phyloP scores from a whole-genome alignment of 2,329 filamentous ascomycete species.

The Colletotrichum lupini region DNA sequence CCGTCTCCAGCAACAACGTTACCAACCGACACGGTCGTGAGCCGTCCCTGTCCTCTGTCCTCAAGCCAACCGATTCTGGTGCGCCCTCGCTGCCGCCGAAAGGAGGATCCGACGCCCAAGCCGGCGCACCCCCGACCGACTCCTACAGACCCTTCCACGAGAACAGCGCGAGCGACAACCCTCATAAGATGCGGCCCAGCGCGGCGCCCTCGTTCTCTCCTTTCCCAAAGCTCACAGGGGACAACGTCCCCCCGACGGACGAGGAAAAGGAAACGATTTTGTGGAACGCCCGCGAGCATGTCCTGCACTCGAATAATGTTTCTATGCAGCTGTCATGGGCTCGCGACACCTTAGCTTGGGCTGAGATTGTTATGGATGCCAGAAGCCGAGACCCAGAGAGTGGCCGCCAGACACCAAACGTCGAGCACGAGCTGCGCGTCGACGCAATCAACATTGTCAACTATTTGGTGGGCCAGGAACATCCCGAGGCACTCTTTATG shows the following conservation, averaged over 20 bases:
- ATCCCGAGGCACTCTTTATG: slow-evolving; percentile 95
- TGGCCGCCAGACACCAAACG: slow-evolving; percentile 76
- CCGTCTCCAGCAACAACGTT: slow-evolving; percentile 39
- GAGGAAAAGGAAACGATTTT: slow-evolving; percentile 93
- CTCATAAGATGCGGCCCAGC: slow-evolving; percentile 53
- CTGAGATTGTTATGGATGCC: slow-evolving; percentile 84
- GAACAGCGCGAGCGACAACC: slow-evolving; percentile 40
- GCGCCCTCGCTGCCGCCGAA: slow-evolving; percentile 24
- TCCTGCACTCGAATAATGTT: slow-evolving; percentile 93
- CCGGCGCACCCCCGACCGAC: slow-evolving; percentile 42
- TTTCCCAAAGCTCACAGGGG: slow-evolving; percentile 87
- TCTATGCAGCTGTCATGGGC: slow-evolving; percentile 98
- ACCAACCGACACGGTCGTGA: slow-evolving; percentile 52
- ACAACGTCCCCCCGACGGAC: slow-evolving; percentile 92
- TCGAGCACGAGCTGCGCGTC: slow-evolving; percentile 87
- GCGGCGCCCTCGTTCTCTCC: slow-evolving; percentile 85
- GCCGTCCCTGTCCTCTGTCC: slow-evolving; percentile 55
- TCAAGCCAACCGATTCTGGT: slow-evolving; percentile 38
- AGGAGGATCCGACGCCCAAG: slow-evolving; percentile 43
- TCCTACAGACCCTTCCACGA: slow-evolving; percentile 57
- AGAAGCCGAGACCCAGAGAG: slow-evolving; percentile 72
- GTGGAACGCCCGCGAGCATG: slow-evolving; percentile 83
- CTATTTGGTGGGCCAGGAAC: slow-evolving; percentile 90
- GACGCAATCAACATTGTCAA: slow-evolving; percentile 93
- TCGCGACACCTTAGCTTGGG: slow-evolving; percentile 89